phyloP scores from a whole-genome alignment of 495 filamentous ascomycete genomes.

The Viridothelium virens region DNA sequence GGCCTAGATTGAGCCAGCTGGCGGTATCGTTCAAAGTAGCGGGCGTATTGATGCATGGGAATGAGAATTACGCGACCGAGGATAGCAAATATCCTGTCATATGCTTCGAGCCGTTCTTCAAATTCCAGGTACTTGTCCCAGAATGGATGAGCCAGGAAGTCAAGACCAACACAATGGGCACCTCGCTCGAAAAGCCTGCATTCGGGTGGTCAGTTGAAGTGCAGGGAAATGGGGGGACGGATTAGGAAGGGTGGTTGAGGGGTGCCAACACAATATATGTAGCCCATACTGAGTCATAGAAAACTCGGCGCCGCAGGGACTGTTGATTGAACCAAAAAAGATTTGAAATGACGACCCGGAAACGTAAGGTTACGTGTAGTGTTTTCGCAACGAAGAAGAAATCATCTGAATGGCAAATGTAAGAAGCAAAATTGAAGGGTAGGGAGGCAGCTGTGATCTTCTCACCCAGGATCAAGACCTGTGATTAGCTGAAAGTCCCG shows the following conservation, averaged over 20 bases:
- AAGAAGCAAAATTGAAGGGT: conserved; percentile 45
- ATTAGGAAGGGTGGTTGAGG: conserved; percentile 14
- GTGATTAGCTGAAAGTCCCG: not conserved
- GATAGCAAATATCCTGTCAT: conserved; percentile 80
- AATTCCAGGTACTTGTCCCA: conserved; percentile 99
- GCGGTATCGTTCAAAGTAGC: conserved; percentile 89
- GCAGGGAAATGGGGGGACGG: conserved; percentile 10
- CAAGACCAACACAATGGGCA: conserved; percentile 74
- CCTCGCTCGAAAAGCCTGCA: conserved; percentile 87
- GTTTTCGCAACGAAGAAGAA: conserved; percentile 34
- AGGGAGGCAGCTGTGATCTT: conserved; percentile 35
- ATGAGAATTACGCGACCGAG: conserved; percentile 81
- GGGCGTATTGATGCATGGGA: conserved; percentile 92
- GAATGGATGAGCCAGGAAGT: conserved; percentile 91
- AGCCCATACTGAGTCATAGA: not conserved
- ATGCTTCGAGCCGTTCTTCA: conserved; percentile 79
- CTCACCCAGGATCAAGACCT: conserved; percentile 42
- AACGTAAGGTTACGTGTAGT: not conserved
- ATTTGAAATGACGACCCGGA: not conserved
- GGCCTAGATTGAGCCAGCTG: conserved; percentile 67
- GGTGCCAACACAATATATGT: conserved; percentile 29
- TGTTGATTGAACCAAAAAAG: not conserved
- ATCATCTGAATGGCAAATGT: conserved; percentile 45
- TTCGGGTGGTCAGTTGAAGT: not conserved
- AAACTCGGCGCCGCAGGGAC: not conserved